Percentiles rank a stretch among this genome's conserved stretches.
Evolutionary conservation across 2,329 filamentous ascomycete species (phyloP).

Genomic region (Alternaria gaisen): DNA sequence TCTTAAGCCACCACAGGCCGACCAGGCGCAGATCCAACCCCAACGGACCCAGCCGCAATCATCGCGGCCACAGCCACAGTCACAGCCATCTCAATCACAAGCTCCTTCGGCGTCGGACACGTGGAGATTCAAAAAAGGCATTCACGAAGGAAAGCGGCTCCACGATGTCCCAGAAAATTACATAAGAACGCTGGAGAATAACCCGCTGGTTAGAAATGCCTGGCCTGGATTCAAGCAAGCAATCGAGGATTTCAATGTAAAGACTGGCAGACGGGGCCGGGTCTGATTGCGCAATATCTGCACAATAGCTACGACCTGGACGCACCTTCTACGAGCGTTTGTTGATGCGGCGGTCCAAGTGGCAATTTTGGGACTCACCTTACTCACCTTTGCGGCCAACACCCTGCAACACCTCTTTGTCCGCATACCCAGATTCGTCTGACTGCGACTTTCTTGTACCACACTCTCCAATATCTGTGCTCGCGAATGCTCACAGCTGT

Average conservation of each 20-base stretch:
- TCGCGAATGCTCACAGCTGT: neutral
- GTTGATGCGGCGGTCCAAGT: neutral
- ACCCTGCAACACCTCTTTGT: neutral
- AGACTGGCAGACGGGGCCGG: slow-evolving; percentile 27
- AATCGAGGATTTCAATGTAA: slow-evolving; percentile 30
- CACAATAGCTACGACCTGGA: neutral
- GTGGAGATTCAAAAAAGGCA: slow-evolving; percentile 17
- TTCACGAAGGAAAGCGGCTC: slow-evolving; percentile 21
- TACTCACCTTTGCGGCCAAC: neutral
- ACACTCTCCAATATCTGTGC: neutral
- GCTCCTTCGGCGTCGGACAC: slow-evolving; percentile 4
- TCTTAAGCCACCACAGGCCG: slow-evolving; percentile 1
- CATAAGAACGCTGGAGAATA: slow-evolving; percentile 30
- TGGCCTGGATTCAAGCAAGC: slow-evolving; percentile 32
- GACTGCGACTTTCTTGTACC: neutral
- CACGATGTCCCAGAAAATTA: slow-evolving; percentile 32
- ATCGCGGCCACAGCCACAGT: neutral
- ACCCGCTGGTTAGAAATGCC: slow-evolving; percentile 22
- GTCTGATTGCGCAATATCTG: neutral
- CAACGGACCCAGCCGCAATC: slow-evolving; percentile 6
- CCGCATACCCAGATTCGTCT: neutral
- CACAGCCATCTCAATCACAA: neutral
- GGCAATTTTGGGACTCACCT: neutral
- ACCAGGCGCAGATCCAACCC: slow-evolving; percentile 1
- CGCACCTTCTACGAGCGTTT: slow-evolving; percentile 2